Base-by-base conservation (phyloP, 2,329 filamentous ascomycete genomes). In the Huntiella savannae region DNA sequence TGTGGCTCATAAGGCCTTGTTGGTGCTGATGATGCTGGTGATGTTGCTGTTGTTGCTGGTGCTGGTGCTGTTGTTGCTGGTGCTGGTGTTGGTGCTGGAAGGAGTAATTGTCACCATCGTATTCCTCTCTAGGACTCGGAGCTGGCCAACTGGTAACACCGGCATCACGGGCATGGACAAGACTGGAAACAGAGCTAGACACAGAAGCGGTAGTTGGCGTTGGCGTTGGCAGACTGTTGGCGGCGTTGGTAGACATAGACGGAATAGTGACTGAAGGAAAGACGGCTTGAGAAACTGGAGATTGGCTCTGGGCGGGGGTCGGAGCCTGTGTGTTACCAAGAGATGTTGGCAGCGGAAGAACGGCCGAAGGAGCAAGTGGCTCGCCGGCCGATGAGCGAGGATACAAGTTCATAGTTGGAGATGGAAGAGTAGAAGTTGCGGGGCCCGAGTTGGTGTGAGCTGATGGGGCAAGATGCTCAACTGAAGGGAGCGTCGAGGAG, bases 41-140 rank as follows among this genome's bases (percentile, higher is more conserved):
- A 10, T 51, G 50, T 37, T 49, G 52, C 32, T 49, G 49, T 15
- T 52, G 50, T 42, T 33, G 40, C 35, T 15, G 44, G 16, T 11
- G 40, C 35, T 45, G 41, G 3, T 48, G 42, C 35, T 46, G 41
- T 17, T 38, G 37, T 17, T 38, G 37, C 33, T 39, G 15, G 22
- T 28, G n/a, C n/a, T n/a, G 22, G 22, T 28, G 22, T 10, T 33
- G 34, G 35, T 28, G 22, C 16, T 33, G 34, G 35, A 48, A 44
- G 12, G 47, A 57, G 43, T 58, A 55, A 52, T 59, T 60, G 38
- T 58, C 58, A 48, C 57, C 57, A 15, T 65, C 63, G 41, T 59
- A 55, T 17, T 64, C 63, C 33, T 63, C 59, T 34, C 57, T 55
- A 10, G 60, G 62, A 28, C 64, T 65, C 33, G 58, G 56, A 57